These are phyloP conservation scores for Cladosporium phlei DNA, from an alignment of 2,329 filamentous ascomycete genomes.

Conservation along the genomic window DNA sequence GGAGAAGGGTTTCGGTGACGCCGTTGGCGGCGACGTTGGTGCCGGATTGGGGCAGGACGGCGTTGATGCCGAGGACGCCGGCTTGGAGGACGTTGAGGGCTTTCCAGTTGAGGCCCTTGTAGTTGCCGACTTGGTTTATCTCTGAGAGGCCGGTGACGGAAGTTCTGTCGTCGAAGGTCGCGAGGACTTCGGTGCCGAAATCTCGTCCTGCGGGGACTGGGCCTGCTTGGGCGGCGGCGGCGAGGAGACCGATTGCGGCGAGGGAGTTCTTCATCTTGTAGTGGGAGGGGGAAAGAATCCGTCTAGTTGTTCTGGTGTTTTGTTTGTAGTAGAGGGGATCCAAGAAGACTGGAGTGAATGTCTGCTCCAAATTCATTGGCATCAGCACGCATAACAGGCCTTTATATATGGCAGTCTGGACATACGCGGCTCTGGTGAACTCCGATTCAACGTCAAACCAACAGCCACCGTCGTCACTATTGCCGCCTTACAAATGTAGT, in stretches of 20 bases:
- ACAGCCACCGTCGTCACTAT: no score
- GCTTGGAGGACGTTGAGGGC: not conserved
- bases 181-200: not conserved
- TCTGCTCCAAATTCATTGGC: no score
- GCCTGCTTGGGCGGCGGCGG: not conserved
- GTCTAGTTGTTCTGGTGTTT: no score
- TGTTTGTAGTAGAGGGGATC: no score
- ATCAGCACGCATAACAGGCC: no score
- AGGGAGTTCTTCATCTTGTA: no score
- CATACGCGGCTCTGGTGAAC: no score
- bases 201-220: not conserved
- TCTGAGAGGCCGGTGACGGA: not conserved
- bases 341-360: no score
- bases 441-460: no score
- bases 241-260: not conserved
- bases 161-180: constrained; percentile 8
- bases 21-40: constrained; percentile 3
- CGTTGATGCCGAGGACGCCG: not conserved
- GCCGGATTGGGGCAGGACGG: constrained; percentile 1
- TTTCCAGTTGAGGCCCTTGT: constrained; percentile 10
- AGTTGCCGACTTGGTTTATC: constrained; percentile 2
- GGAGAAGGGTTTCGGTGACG: not conserved
- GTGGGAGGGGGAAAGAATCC: no score
- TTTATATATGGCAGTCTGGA: no score
- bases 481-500: no score